Conservation (phyloP, 2,329 filamentous ascomycete species). For the Pseudogymnoascus sp. region DNA sequence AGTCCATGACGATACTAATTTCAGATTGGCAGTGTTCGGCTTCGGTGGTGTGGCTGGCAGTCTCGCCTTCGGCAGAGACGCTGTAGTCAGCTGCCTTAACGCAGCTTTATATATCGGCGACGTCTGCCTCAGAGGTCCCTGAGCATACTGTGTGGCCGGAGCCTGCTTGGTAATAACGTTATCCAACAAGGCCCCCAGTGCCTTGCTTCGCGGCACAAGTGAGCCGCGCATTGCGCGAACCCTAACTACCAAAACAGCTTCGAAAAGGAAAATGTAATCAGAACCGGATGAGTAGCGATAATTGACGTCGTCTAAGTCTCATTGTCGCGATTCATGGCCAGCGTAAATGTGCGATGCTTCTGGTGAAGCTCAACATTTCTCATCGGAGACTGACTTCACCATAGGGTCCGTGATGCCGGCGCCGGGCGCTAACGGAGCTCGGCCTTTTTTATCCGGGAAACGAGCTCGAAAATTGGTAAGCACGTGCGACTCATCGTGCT, state of each 20-base stretch:
- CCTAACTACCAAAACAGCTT: slow-evolving; percentile 4
- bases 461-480: slow-evolving; percentile 5
- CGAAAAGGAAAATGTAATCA: not conserved
- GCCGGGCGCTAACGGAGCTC: slow-evolving; percentile 7
- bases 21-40: slow-evolving; percentile 1
- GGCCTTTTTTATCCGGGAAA: slow-evolving; percentile 6
- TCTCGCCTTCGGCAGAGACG: not conserved
- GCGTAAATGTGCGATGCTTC: slow-evolving; percentile 4
- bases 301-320: slow-evolving; percentile 9
- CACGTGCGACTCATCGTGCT: slow-evolving; percentile 3
- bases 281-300: slow-evolving; percentile 3
- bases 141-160: not conserved
- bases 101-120: slow-evolving; percentile 10
- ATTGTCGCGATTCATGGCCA: slow-evolving; percentile 7
- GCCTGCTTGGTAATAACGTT: slow-evolving; percentile 4
- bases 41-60: not conserved
- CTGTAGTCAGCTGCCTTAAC: not conserved
- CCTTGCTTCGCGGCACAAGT: slow-evolving; percentile 8
- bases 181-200: slow-evolving; percentile 8
- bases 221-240: slow-evolving; percentile 9
- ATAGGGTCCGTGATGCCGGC: slow-evolving; percentile 5
- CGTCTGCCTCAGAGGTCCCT: not conserved
- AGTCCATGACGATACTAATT: slow-evolving; percentile 11
- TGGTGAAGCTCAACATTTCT: slow-evolving; percentile 6
- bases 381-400: not conserved